Evolutionary conservation across 1,284 basidiomycete genomes (phyloP).

Genomic region (Ceratobasidium sp.): DNA sequence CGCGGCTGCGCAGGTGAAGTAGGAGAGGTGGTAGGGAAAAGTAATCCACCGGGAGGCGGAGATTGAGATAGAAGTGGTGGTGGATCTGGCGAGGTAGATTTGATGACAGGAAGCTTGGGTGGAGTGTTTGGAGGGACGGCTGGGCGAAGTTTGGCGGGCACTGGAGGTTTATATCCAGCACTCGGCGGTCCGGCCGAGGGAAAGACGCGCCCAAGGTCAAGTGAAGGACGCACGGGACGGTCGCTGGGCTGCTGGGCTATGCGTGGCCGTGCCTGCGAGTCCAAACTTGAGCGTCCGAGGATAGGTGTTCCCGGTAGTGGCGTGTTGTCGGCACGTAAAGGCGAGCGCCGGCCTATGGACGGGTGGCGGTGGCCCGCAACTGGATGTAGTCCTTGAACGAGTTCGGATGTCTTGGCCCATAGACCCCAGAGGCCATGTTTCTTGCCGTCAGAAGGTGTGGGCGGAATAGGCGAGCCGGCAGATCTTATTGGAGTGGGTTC

Average conservation of each 20-base stretch:
- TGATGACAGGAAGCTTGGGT: neutral
- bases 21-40: constrained; percentile 19
- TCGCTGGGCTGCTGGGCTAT: constrained; percentile 3
- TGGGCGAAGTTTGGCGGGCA: constrained; percentile 10
- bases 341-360: constrained; percentile 26
- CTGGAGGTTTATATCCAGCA: constrained; percentile 6
- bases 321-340: constrained; percentile 5
- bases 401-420: constrained; percentile 44
- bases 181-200: constrained; percentile 17
- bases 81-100: constrained; percentile 15
- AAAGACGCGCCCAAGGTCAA: constrained; percentile 9
- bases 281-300: constrained; percentile 13
- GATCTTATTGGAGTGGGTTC: neutral
- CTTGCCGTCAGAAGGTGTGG: constrained; percentile 37
- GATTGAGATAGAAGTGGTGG: neutral
- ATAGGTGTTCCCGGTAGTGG: constrained; percentile 19
- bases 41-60: constrained; percentile 1
- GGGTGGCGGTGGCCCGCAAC: constrained; percentile 14
- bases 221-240: constrained; percentile 23
- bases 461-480: neutral
- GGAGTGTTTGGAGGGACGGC: constrained; percentile 12
- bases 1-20: constrained; percentile 9
- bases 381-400: constrained; percentile 20
- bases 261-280: neutral
- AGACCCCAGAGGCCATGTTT: constrained; percentile 45